Percentiles rank a stretch among this genome's conserved stretches.
These are phyloP conservation scores for Tuber borchii DNA, from an alignment of 495 filamentous ascomycete species.

Conservation along the genomic window DNA sequence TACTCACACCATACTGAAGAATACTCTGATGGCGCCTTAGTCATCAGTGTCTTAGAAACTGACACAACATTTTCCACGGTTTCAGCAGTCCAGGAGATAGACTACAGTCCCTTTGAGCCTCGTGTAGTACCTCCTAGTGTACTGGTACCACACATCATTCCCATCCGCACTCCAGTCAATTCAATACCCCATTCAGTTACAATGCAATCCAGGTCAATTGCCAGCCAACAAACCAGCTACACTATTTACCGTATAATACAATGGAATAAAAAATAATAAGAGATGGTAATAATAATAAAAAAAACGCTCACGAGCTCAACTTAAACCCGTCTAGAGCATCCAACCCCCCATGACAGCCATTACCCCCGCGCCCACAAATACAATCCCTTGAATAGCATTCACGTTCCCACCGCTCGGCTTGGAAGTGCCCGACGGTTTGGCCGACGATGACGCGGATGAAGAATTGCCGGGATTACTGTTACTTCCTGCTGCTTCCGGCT, in stretches of 20 bases:
- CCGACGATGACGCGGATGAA: constrained; percentile 8
- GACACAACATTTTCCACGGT: no score
- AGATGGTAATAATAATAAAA: neutral
- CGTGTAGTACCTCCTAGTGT: no score
- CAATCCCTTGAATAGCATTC: constrained; percentile 10
- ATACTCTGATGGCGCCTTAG: no score
- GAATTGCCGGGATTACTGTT: constrained; percentile 29
- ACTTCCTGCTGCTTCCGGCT: constrained; percentile 18
- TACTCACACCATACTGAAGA: no score
- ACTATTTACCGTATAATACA: constrained; percentile 12
- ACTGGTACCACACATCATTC: neutral
- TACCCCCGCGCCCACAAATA: constrained; percentile 23
- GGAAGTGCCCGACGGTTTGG: constrained; percentile 3
- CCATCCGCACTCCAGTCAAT: neutral
- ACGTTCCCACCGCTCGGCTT: constrained; percentile 7
- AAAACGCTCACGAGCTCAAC: neutral
- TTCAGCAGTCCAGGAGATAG: no score
- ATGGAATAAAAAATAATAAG: constrained; percentile 3
- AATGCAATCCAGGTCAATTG: neutral
- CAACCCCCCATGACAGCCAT: constrained; percentile 20
- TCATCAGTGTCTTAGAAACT: no score
- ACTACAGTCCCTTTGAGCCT: no score
- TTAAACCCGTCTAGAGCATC: constrained; percentile 15
- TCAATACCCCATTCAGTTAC: neutral
- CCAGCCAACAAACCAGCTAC: neutral